These are phyloP conservation scores for Trametes versicolor DNA, from an alignment of 1,284 basidiomycete genomes.

Conservation along the genomic window DNA sequence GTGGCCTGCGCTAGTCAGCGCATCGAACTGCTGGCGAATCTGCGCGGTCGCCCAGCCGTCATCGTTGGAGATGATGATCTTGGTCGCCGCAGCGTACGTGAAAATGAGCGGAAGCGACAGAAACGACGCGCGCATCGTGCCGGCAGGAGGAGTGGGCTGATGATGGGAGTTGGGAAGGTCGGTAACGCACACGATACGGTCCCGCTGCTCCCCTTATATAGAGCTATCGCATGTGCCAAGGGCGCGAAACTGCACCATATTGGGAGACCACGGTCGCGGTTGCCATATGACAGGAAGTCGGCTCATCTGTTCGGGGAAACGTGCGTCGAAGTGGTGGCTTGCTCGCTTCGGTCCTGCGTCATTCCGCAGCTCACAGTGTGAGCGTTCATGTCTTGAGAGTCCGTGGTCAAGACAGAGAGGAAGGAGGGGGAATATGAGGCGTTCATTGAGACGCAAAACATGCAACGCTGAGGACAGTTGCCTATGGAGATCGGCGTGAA, in stretches of 20 bases:
- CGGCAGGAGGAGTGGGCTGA: neutral
- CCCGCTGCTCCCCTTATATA: constrained; percentile 9
- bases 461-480: no score
- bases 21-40: constrained; percentile 51
- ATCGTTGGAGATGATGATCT: constrained; percentile 45
- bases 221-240: neutral
- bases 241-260: constrained; percentile 3
- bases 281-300: constrained; percentile 19
- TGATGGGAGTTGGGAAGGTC: neutral
- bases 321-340: constrained; percentile 4
- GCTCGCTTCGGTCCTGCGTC: constrained; percentile 9
- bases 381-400: neutral
- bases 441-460: no score
- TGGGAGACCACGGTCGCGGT: neutral
- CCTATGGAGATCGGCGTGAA: no score
- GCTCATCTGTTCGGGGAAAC: constrained; percentile 6
- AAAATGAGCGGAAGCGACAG: constrained; percentile 18
- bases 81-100: constrained; percentile 26
- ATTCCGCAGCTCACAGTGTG: constrained; percentile 5
- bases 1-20: constrained; percentile 46
- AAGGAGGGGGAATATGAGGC: no score
- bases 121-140: constrained; percentile 19
- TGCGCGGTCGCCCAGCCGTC: constrained; percentile 55
- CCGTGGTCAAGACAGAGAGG: neutral
- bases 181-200: neutral